phyloP scores from a whole-genome alignment of 768 basidiomycete species.

The Bullera alba region DNA sequence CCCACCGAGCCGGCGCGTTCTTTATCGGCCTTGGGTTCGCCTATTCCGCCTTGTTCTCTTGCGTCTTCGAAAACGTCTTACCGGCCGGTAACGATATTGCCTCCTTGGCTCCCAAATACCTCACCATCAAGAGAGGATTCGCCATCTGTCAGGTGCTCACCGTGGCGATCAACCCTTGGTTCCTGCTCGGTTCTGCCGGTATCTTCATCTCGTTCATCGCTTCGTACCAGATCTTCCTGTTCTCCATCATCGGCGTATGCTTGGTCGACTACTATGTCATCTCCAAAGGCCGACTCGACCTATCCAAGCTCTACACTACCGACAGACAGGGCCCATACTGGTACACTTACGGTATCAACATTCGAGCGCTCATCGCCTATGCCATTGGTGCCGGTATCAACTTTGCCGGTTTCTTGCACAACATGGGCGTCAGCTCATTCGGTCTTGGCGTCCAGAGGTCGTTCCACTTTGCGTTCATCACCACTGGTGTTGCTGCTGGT shows the following conservation, averaged over 20 bases:
- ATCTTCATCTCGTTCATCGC: constrained; percentile 29
- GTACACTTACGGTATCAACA: constrained; percentile 24
- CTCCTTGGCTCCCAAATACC: constrained; percentile 20
- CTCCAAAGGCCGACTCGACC: constrained; percentile 10
- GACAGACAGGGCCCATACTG: constrained; percentile 19
- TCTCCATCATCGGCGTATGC: constrained; percentile 20
- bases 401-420: constrained; percentile 23
- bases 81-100: constrained; percentile 36
- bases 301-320: constrained; percentile 17
- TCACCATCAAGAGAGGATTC: constrained; percentile 30
- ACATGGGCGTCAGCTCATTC: constrained; percentile 17
- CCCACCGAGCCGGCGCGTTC: constrained; percentile 27
- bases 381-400: constrained; percentile 21
- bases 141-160: constrained; percentile 25
- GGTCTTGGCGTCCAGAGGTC: constrained; percentile 9
- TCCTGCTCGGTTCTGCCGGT: constrained; percentile 21
- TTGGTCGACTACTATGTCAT: constrained; percentile 29
- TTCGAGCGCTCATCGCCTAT: constrained; percentile 19
- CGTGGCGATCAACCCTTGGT: constrained; percentile 26
- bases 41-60: constrained; percentile 30
- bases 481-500: constrained; percentile 10
- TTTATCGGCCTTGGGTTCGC: constrained; percentile 34
- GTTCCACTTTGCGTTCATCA: constrained; percentile 20
- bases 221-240: constrained; percentile 15
- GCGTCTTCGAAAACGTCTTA: constrained; percentile 28